Base-by-base conservation (phyloP, 2,329 filamentous ascomycete genomes). In the Paraconiothyrium sp. region DNA sequence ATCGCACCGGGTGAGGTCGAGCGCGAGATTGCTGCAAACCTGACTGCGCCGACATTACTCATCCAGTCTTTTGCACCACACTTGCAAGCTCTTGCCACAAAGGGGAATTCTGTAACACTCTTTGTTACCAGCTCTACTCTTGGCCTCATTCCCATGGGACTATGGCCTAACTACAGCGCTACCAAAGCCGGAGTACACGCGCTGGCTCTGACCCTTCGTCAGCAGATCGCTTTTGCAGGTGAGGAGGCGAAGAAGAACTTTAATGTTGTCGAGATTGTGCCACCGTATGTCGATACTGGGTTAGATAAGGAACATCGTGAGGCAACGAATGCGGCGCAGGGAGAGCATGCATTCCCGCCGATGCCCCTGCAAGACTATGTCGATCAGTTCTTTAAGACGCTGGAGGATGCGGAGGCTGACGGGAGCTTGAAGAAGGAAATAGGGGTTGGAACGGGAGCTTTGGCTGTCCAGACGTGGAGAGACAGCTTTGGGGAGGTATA, bases 261-360 rank as follows among this genome's bases (percentile, higher is more conserved):
- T 44, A 70, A 69, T n/a, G 66, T 80, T 11, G 66, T 77, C 8
- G 77, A 79, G 58, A 66, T 80, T n/a, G 72, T 71, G 1, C 76
- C 77, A 4, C 78, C 77, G 8, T 79, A 79, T 60, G 73, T 78
- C 3, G 76, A 74, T 32, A 80, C 79, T 0, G 73, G 67, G 1
- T 59, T 80, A 1, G 77, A 79, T 54, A 63, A 59, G 20, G 69
- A 60, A 20, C 68, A 71, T 56, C 65, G 70, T 24, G 70, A 71
- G 4, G 37, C 43, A 20, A 58, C 58, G 5, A 62, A 61, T 11
- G 66, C 64, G 35, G 51, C 65, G 39, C 55, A 46, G 44, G 63
- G 63, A 20, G 74, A 70, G 1, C 71, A 72, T 14, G 67, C 67
- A 0, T 57, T 64, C 35, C 66, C 58, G 14, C 63, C 76, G 1